Evolutionary conservation across 345 rosid species (phyloP).

Genomic region (Nasturtium officinale): DNA sequence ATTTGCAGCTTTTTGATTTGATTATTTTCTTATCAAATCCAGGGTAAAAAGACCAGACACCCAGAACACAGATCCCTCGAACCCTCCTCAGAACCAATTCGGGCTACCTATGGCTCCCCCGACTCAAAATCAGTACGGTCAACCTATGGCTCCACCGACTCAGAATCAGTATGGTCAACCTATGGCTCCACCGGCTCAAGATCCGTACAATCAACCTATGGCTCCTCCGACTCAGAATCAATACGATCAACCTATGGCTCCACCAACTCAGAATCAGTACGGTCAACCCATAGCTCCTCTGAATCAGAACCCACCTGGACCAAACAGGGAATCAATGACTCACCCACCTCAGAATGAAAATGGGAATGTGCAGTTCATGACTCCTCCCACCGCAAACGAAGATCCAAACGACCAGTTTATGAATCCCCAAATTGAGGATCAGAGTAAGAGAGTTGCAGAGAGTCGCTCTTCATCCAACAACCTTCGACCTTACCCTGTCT

Average conservation of each 20-base stretch:
- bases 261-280: conserved; percentile 33
- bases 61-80: conserved; percentile 26
- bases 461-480: conserved; percentile 54
- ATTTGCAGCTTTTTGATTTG: conserved; percentile 7
- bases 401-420: conserved; percentile 39
- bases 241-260: conserved; percentile 14
- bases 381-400: conserved; percentile 34
- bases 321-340: conserved; percentile 14
- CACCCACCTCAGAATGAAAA: conserved; percentile 29
- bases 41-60: conserved; percentile 39
- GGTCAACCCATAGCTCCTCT: conserved; percentile 35
- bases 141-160: conserved; percentile 27
- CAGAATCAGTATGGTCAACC: conserved; percentile 11
- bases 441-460: conserved; percentile 41
- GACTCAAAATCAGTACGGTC: neutral
- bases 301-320: conserved; percentile 29
- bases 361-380: conserved; percentile 25
- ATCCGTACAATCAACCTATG: conserved; percentile 11
- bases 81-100: conserved; percentile 29
- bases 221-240: conserved; percentile 19
- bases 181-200: conserved; percentile 19
- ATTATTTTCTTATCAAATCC: neutral
- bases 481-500: conserved; percentile 43
- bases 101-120: conserved; percentile 34
- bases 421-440: conserved; percentile 33